A percentile compares a stretch with the other conserved stretches of the same genome.
These are phyloP conservation scores for Coemansia sp. DNA, from an alignment of 192 early-diverging fungal genomes.

Conservation along the genomic window DNA sequence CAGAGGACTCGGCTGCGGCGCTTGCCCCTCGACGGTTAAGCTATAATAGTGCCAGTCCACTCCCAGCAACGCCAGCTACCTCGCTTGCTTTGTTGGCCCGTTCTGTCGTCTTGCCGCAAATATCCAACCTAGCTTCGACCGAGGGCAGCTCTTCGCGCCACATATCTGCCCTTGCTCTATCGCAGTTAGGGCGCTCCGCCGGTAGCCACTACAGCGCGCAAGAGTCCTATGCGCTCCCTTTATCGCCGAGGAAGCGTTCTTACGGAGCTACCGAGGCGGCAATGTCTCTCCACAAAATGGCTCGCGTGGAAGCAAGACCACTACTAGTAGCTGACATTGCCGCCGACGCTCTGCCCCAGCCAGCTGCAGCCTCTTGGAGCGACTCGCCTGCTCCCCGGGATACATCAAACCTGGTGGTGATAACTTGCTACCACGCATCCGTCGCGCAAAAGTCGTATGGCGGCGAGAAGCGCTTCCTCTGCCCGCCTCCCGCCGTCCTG, in stretches of 20 bases:
- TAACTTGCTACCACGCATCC: slow-evolving; percentile 77
- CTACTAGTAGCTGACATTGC: not conserved
- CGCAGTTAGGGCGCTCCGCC: slow-evolving; percentile 1
- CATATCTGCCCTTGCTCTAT: slow-evolving; percentile 9
- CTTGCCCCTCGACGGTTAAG: not conserved
- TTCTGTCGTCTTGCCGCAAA: not conserved
- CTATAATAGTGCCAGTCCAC: not conserved
- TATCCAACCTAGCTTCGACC: not conserved
- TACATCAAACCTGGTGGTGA: slow-evolving; percentile 61
- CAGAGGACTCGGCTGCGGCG: not conserved
- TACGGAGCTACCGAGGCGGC: slow-evolving; percentile 18
- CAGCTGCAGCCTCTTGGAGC: slow-evolving; percentile 5
- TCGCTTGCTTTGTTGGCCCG: not conserved
- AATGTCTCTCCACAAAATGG: slow-evolving; percentile 31
- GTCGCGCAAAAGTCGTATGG: slow-evolving; percentile 97
- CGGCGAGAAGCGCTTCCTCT: slow-evolving; percentile 83
- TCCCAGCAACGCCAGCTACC: not conserved
- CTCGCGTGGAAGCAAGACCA: slow-evolving; percentile 18
- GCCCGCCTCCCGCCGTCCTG: slow-evolving; percentile 74
- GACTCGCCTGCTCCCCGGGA: not conserved
- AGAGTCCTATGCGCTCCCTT: not conserved
- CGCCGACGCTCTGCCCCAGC: not conserved
- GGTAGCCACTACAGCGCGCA: not conserved
- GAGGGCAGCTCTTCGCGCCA: not conserved
- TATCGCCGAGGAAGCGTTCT: slow-evolving; percentile 25